These are phyloP conservation scores for Penicillium tannophilum DNA, from an alignment of 495 filamentous ascomycete species.

Conservation along the genomic window DNA sequence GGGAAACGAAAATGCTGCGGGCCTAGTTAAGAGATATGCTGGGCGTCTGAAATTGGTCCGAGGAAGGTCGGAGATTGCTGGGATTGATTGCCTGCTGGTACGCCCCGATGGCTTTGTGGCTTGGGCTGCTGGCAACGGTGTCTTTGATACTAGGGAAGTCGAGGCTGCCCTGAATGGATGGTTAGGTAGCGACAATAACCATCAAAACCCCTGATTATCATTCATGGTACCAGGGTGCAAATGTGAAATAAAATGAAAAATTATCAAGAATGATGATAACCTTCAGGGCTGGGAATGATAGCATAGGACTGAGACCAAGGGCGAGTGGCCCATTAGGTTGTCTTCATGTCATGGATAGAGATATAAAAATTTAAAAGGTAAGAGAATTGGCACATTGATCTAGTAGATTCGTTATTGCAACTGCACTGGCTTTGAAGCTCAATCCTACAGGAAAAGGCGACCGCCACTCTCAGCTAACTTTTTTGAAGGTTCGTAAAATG, in stretches of 20 bases:
- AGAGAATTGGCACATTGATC: slow-evolving; percentile 5
- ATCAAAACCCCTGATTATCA: no score
- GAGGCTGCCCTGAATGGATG: neutral
- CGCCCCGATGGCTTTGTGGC: slow-evolving; percentile 38
- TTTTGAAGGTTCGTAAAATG: slow-evolving; percentile 3
- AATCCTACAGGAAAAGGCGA: neutral
- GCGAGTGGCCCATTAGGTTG: neutral
- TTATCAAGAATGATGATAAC: no score
- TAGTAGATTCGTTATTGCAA: slow-evolving; percentile 9
- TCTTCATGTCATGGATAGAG: neutral
- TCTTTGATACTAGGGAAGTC: neutral
- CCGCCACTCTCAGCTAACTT: slow-evolving; percentile 2
- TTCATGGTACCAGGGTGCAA: no score
- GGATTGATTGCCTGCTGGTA: slow-evolving; percentile 29
- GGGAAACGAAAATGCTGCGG: slow-evolving; percentile 6
- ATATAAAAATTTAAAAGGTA: neutral
- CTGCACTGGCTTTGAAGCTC: neutral
- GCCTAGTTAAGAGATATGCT: slow-evolving; percentile 4
- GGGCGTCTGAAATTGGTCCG: neutral
- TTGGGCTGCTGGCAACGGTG: slow-evolving; percentile 25
- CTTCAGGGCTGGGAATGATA: no score
- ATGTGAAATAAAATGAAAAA: no score
- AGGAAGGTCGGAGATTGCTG: slow-evolving; percentile 8
- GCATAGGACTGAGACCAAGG: no score
- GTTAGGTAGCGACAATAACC: neutral